Evolutionary conservation across 177 flowering plant genomes (phyloP).

Genomic region (Vitis hybrid): DNA sequence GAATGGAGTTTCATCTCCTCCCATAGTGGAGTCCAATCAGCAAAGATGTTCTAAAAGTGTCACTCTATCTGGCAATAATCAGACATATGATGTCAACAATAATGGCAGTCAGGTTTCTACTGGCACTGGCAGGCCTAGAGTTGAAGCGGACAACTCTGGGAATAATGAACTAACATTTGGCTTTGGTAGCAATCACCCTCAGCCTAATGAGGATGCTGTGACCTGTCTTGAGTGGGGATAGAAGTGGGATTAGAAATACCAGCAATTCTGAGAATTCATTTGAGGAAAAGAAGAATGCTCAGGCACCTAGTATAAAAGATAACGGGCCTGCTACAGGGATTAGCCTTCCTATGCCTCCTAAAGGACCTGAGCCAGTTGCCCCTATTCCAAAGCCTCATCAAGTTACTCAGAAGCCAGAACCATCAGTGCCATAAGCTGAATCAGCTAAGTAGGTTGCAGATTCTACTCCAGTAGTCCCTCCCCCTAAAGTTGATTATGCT

Average conservation of each 20-base stretch:
- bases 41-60: too few relatives aligned
- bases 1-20: too few relatives aligned
- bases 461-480: conserved; percentile 34
- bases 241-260: conserved; percentile 28
- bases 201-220: too few relatives aligned
- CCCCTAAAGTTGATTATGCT: conserved; percentile 70
- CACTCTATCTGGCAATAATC: too few relatives aligned
- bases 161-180: too few relatives aligned
- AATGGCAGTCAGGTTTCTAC: too few relatives aligned
- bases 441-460: conserved; percentile 32
- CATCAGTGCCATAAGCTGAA: conserved; percentile 28
- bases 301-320: conserved; percentile 25
- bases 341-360: conserved; percentile 55
- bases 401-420: conserved; percentile 36
- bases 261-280: conserved; percentile 32
- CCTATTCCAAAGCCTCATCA: conserved; percentile 38
- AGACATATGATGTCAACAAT: too few relatives aligned
- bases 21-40: too few relatives aligned
- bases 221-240: too few relatives aligned
- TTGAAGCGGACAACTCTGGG: too few relatives aligned
- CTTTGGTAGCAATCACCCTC: too few relatives aligned
- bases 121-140: too few relatives aligned
- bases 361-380: conserved; percentile 56
- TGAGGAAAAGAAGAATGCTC: conserved; percentile 46
- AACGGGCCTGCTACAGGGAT: conserved; percentile 34